Percentiles rank a stretch among this genome's conserved stretches.
These are phyloP conservation scores for Alternaria arbusti DNA, from an alignment of 2,329 filamentous ascomycete genomes.

Conservation along the genomic window DNA sequence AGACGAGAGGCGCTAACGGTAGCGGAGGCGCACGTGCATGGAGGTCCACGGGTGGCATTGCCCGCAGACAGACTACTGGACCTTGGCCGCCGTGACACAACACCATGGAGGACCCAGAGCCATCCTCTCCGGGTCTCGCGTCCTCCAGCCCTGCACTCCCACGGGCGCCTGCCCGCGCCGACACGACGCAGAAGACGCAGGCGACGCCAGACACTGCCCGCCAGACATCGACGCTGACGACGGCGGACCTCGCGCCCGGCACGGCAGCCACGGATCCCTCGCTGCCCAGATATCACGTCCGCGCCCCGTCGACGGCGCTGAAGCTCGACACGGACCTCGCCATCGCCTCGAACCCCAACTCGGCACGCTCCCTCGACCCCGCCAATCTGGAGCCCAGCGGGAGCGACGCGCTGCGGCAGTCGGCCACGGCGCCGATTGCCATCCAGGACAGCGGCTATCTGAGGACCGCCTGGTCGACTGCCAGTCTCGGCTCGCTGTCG, in stretches of 20 bases:
- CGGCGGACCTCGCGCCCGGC: constrained; percentile 29
- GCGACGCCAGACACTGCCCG: constrained; percentile 7
- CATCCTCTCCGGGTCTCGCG: constrained; percentile 27
- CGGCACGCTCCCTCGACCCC: constrained; percentile 26
- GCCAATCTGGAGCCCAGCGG: constrained; percentile 42
- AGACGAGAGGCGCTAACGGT: constrained; percentile 15
- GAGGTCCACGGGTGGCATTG: constrained; percentile 10
- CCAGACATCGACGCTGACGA: constrained; percentile 26
- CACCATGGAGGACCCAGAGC: constrained; percentile 42
- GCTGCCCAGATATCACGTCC: constrained; percentile 32
- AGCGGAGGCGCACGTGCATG: constrained; percentile 15
- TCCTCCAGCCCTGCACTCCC: constrained; percentile 23
- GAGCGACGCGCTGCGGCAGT: constrained; percentile 37
- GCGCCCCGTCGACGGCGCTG: constrained; percentile 32
- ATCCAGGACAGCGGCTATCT: constrained; percentile 46
- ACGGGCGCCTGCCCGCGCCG: constrained; percentile 21
- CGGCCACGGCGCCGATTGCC: constrained; percentile 48
- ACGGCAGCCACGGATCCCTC: constrained; percentile 13
- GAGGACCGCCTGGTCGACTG: constrained; percentile 51
- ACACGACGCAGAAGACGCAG: constrained; percentile 3
- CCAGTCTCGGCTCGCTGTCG: constrained; percentile 55
- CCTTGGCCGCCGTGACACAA: constrained; percentile 33
- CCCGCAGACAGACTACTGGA: constrained; percentile 22
- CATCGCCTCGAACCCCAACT: constrained; percentile 32
- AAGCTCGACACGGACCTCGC: constrained; percentile 41